Evolutionary conservation across 202 grass and related monocot species (phyloP), one percentile per base, ranked within the genome.

Genomic region (Schoenoplectus triqueter): DNA sequence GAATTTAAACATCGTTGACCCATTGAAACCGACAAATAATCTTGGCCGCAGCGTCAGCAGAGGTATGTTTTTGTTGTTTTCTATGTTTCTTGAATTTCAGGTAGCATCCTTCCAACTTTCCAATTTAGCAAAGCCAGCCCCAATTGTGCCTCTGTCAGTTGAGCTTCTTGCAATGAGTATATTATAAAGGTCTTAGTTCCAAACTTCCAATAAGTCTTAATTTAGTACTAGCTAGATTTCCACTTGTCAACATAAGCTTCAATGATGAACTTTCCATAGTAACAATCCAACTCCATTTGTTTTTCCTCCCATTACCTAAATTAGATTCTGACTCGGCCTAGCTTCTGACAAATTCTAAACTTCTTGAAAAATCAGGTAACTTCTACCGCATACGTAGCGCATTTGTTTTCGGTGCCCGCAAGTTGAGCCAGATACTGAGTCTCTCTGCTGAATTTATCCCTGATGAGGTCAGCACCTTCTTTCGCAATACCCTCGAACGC

Each of bases 341-440:
- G 66, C 11, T 45, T 66, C 64, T 22, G 19, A 66, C 61, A 82
- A 31, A 13, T 82, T 50, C 45, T 68, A 68, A 82, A 68, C 44
- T 66, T 48, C 56, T 62, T 69, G 18, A 69, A 60, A 78, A 79
- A 70, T 17, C 81, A 98, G 92, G 92, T 14, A 98, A 93, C 73
- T 98, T 93, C 55, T 93, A 89, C 72, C 85, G 95, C n/a, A 95
- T 98, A 92, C 88, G 91, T 20, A 93, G 88, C 73, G 95, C 92
- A 83, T 98, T 98, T 92, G 89, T 90, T 63, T 90, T 93, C 84
- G 95, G 95, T 49, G 92, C 95, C 57, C 91, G 88, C 19, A 95
- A 98, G 81, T 91, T 98, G 66, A 91, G 89, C 21, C 90, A 87
- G 71, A 92, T 93, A 82, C 85, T 98, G 86, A 88, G 87, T 62